Base-by-base conservation (phyloP, 2,329 filamentous ascomycete genomes). In the Aureobasidium subglaciale region DNA sequence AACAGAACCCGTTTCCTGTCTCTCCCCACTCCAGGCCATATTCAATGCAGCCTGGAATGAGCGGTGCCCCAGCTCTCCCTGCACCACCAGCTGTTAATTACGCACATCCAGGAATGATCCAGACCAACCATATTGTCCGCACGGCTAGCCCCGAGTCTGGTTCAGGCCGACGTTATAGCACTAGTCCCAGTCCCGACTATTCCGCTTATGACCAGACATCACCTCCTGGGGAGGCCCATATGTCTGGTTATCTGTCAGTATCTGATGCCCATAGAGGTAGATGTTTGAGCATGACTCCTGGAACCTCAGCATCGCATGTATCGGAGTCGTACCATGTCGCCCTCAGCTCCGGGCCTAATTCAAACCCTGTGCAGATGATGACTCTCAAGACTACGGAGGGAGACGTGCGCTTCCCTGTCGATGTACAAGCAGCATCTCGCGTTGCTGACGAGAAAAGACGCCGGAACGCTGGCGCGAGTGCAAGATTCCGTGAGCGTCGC, bases 361-460 rank as follows among this genome's bases (percentile, higher is more conserved):
- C 75, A 55, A 75, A 72, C 59, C 74, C 70, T 46, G 77, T 77
- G 56, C 78, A 77, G 62, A 73, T 78, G 64, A 78, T 79, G 75
- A 81, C 77, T 2, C 66, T 78, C 53, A 73, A 77, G 61, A 79
- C 75, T 15, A 73, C 73, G 50, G 71, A 74, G 41, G 78, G 78
- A 16, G 72, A 74, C 34, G 76, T 80, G 55, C 75, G 78, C 60
- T 82, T 91, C 46, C 84, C 85, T 13, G 83, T 92, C 9, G 89
- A 95, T 67, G 83, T 88, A 40, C 86, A 89, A 62, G 86, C 89
- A 63, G 90, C 86, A 11, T 95, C 90, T 11, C 86, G 85, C 62
- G 83, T 88, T 63, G 87, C 88, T 35, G 88, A 93, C 64, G 88
- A 95, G 69, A 95, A 93, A 72, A 79, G 90, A 56, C 85, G 87